A percentile compares a stretch with the other conserved stretches of the same genome.
phyloP scores from a whole-genome alignment of 495 filamentous ascomycete genomes.

The Entonaema liquescens region DNA sequence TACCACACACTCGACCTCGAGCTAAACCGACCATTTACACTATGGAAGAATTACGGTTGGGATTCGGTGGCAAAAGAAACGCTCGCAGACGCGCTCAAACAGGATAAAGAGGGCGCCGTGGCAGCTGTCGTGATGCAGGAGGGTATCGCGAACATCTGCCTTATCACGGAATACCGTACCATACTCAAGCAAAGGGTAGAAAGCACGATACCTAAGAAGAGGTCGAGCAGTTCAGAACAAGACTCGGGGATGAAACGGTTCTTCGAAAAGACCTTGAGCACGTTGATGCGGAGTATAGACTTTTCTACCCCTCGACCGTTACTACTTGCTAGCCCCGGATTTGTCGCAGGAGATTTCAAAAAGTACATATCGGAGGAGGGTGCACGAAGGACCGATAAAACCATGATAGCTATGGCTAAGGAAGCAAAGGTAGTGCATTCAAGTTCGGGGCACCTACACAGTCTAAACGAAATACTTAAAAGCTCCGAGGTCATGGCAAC shows the following conservation, averaged over 20 bases:
- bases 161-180: slow-evolving; percentile 91
- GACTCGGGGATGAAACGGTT: slow-evolving; percentile 83
- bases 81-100: slow-evolving; percentile 79
- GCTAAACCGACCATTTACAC: slow-evolving; percentile 69
- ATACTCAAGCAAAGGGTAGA: slow-evolving; percentile 89
- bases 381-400: slow-evolving; percentile 69
- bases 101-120: slow-evolving; percentile 78
- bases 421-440: slow-evolving; percentile 81
- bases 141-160: slow-evolving; percentile 89
- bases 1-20: slow-evolving; percentile 94
- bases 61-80: slow-evolving; percentile 85
- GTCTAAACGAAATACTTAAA: slow-evolving; percentile 84
- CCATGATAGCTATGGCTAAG: slow-evolving; percentile 65
- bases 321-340: slow-evolving; percentile 90
- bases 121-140: slow-evolving; percentile 95
- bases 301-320: slow-evolving; percentile 73
- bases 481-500: slow-evolving; percentile 77
- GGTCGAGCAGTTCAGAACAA: slow-evolving; percentile 67
- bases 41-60: slow-evolving; percentile 91
- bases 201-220: slow-evolving; percentile 81
- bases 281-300: slow-evolving; percentile 80
- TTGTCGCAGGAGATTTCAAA: slow-evolving; percentile 81
- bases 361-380: slow-evolving; percentile 80
- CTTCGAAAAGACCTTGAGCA: slow-evolving; percentile 78
- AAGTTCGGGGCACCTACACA: slow-evolving; percentile 83